Evolutionary conservation across 352 stramenopile genomes (phyloP), one percentile per base, ranked within the genome.

Genomic region (Globisporangium parvum): DNA sequence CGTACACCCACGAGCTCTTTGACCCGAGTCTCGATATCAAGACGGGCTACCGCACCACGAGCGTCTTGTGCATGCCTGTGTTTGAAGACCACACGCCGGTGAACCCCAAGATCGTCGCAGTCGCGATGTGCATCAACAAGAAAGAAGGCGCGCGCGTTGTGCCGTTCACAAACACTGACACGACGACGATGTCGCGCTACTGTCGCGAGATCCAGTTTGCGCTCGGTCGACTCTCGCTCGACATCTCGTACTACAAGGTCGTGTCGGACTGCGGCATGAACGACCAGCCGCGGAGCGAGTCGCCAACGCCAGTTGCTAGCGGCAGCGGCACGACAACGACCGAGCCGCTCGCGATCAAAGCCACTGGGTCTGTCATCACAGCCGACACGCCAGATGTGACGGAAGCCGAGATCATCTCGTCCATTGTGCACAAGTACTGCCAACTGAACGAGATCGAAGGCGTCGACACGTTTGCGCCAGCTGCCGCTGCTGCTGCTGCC

Each of bases 121-220:
- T 86, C 40, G 76, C 78, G 17, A 88, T 96, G 77, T 92, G 89
- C 55, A 93, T 96, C 62, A 97, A 97, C 69, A 97, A 97, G 55
- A 78, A 83, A 37, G 75, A 87, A 59, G 73, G 80, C 11, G 51
- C 64, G 3, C 80, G 85, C 21, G 69, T 93, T n/a, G 77, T 91
- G 6, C 65, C 76, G 3, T 88, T 93, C 53, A 88, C 75, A 3
- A 67, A 70, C 41, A 73, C 61, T 0, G 79, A 89, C 57, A 72
- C 41, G 63, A 71, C 12, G 69, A 73, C 42, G 58, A 86, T 89
- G 79, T 61, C 53, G 35, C 82, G 80, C 50, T 84, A 76, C 51
- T 80, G 70, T 44, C 69, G 68, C 21, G 78, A 89, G 57, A 73
- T 89, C 33, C 78, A 89, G 35, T 85, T 85, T 59, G 78, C 78